phyloP scores from a whole-genome alignment of 2,329 filamentous ascomycete species.

The Trichoderma sp. region DNA sequence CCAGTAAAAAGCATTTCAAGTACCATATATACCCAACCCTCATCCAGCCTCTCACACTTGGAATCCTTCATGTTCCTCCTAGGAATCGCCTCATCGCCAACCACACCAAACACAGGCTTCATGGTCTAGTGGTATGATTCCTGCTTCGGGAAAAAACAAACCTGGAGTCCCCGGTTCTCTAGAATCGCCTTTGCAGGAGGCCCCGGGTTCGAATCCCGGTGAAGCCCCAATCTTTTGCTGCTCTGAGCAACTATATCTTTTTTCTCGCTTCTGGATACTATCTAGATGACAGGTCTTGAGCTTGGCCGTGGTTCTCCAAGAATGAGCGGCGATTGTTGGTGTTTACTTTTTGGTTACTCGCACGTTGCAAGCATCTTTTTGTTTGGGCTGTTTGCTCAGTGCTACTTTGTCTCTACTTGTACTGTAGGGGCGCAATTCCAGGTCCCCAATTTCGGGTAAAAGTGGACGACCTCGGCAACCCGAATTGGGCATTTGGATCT shows the following conservation, averaged over 20 bases:
- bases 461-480: slow-evolving; percentile 14
- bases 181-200: slow-evolving; percentile 28
- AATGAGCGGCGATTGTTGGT: not conserved
- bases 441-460: slow-evolving; percentile 1
- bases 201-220: slow-evolving; percentile 28
- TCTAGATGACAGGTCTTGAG: not conserved
- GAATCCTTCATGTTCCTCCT: not conserved
- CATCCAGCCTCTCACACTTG: accelerated
- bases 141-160: slow-evolving; percentile 20
- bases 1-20: not conserved
- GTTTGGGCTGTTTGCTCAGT: not conserved
- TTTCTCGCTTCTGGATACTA: not conserved
- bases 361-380: not conserved
- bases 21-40: not conserved
- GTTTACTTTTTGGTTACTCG: not conserved
- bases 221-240: slow-evolving; percentile 24
- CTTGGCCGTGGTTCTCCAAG: not conserved
- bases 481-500: not conserved
- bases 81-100: not conserved
- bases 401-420: not conserved
- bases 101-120: slow-evolving; percentile 2
- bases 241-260: not conserved
- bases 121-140: slow-evolving; percentile 22
- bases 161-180: slow-evolving; percentile 23
- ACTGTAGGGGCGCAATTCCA: too few species aligned